Base-by-base conservation (phyloP, 2,329 filamentous ascomycete genomes). In the Arthrobotrys sinensis region DNA sequence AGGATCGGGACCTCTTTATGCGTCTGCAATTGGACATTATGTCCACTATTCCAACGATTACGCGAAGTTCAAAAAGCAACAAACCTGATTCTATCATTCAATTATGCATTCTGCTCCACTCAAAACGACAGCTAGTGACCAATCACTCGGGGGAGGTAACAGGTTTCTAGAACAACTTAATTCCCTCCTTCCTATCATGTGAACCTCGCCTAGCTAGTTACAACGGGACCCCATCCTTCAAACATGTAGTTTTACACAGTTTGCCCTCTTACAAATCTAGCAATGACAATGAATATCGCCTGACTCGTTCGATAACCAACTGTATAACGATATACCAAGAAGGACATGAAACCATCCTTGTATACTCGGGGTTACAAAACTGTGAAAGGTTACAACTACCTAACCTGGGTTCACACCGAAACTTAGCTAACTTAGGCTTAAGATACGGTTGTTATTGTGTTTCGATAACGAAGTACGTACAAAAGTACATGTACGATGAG, bases 31-130 rank as follows among this genome's bases (percentile, higher is more conserved):
- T 50, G 28, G 28, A 65, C 28, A 38, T 40, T 19, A 24, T 34
- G 24, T 34, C 45, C 62, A 48, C 16, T 12, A 43, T 43, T n/a
- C 36, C 16, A 28, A 28, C 24, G 24, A 28, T 4, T 60, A 60
- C 55, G 55, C 55, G 55, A 60, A 38, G 50, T 34, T 53, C 50
- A 32, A 53, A 57, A 57, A 43, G 36, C 21, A 60, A 40, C 19
- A 16, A 40, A 16, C 34, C 36, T 60, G 36, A 60, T 60, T 24
- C 16, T n/a, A 16, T 60, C 45, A 24, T 7, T 38, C 12, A 14
- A 28, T 28, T 28, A 50, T 14, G 19, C 45, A 7, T 48, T 55
- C 16, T 55, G 6, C 34, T 38, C 28, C 7, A 16, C 32, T 19
- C 4, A 55, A 16, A 28, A 36, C 34, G 24, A 28, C 21, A n/a